Conservation (phyloP, 371 early-diverging fungal genomes). For the Mortierella sp. region DNA sequence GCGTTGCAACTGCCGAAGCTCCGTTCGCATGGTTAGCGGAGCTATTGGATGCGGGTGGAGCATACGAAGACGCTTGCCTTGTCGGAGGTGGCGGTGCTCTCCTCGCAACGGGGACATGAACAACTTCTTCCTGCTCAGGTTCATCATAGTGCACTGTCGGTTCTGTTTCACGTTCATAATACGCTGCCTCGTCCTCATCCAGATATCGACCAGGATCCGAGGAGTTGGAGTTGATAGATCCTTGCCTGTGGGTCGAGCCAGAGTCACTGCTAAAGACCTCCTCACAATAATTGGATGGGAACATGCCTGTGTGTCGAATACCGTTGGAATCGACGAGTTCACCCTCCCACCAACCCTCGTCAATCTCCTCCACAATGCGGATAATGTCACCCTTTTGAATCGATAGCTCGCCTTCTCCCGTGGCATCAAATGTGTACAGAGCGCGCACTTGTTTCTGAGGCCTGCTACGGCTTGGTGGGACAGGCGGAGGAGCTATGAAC, state of each 20-base stretch:
- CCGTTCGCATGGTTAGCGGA: background rate
- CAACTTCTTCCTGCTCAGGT: constrained; percentile 42
- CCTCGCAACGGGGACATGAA: constrained; percentile 22
- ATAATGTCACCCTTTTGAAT: constrained; percentile 78
- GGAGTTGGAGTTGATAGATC: constrained; percentile 42
- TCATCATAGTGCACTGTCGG: constrained; percentile 42
- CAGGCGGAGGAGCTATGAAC: constrained; percentile 30
- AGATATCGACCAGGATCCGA: constrained; percentile 33
- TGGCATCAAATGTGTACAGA: constrained; percentile 75
- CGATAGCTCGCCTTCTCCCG: constrained; percentile 74
- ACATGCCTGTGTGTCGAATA: constrained; percentile 69
- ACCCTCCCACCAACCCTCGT: constrained; percentile 93
- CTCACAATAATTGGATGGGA: constrained; percentile 88
- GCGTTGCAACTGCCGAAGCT: constrained; percentile 4
- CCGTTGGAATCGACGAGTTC: constrained; percentile 65
- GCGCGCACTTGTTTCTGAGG: constrained; percentile 63
- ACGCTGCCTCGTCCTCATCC: constrained; percentile 51
- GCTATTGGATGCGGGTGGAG: constrained; percentile 15
- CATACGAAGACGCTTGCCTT: constrained; percentile 18
- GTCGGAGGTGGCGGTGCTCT: constrained; percentile 50
- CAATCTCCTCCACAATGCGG: constrained; percentile 77
- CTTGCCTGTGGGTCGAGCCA: constrained; percentile 26
- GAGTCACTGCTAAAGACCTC: constrained; percentile 41
- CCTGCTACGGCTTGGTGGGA: constrained; percentile 19
- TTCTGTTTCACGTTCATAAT: constrained; percentile 46